phyloP scores from a whole-genome alignment of 306 rosid genomes.

The Ammopiptanthus mongolicus region DNA sequence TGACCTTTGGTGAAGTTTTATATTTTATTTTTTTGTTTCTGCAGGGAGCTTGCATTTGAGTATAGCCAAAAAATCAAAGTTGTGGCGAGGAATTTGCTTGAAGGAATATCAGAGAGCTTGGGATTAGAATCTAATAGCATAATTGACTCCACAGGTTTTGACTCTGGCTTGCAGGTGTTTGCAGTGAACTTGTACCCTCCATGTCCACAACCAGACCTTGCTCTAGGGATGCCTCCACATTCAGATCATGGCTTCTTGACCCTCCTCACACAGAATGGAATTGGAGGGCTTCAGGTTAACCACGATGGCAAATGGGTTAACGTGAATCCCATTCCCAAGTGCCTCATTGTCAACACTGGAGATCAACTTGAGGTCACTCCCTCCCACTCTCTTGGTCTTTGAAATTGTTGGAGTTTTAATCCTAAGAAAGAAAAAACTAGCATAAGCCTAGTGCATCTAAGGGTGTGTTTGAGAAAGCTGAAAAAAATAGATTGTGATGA shows the following conservation, averaged over 20 bases:
- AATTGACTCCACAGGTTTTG: conserved; percentile 26
- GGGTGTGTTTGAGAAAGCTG: too few relatives aligned
- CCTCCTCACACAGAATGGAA: conserved; percentile 43
- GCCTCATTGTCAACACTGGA: conserved; percentile 37
- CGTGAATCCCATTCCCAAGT: conserved; percentile 39
- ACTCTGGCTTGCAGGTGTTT: conserved; percentile 35
- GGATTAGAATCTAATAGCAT: conserved; percentile 38
- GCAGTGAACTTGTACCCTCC: conserved; percentile 59
- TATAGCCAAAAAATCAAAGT: conserved; percentile 21
- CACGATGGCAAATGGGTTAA: conserved; percentile 56
- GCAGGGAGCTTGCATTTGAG: conserved; percentile 40
- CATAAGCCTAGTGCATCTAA: too few relatives aligned
- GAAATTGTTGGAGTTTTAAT: background rate
- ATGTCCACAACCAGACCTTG: conserved; percentile 63
- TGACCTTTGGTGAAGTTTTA: background rate
- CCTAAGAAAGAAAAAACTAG: too few relatives aligned
- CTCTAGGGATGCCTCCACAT: conserved; percentile 61
- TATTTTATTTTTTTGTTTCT: background rate
- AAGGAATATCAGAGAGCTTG: conserved; percentile 50
- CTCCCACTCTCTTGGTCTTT: background rate
- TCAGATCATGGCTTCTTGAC: conserved; percentile 52
- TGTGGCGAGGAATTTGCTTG: conserved; percentile 23
- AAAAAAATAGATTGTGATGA: too few relatives aligned
- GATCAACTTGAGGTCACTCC: conserved; percentile 66
- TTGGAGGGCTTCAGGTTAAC: conserved; percentile 62